Conservation (phyloP, 768 basidiomycete species). For the Lentinula sp. region DNA sequence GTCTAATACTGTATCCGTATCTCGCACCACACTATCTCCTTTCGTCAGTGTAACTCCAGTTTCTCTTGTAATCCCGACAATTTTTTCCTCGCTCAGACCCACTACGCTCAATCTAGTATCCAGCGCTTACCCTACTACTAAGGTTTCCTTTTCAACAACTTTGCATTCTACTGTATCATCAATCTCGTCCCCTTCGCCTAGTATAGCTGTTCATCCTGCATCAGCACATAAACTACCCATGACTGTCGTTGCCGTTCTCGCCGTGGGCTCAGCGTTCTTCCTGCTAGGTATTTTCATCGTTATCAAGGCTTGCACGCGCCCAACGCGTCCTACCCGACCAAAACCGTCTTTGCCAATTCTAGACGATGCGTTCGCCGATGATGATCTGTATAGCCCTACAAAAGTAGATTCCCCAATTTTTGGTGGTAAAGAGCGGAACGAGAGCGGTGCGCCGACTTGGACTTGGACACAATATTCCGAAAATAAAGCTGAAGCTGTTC, state of each 20-base stretch:
- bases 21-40: background rate
- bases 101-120: constrained; percentile 4
- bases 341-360: constrained; percentile 74
- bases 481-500: constrained; percentile 9
- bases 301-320: constrained; percentile 42
- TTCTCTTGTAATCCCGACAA: background rate
- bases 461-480: constrained; percentile 52
- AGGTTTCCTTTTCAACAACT: background rate
- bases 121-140: background rate
- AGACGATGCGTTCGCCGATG: constrained; percentile 46
- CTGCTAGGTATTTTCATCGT: constrained; percentile 43
- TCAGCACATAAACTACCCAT: constrained; percentile 35
- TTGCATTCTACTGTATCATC: background rate
- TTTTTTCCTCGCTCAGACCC: background rate
- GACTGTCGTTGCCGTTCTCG: constrained; percentile 45
- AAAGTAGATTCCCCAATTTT: constrained; percentile 59
- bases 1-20: background rate
- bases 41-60: background rate
- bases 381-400: constrained; percentile 38
- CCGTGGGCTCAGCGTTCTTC: constrained; percentile 43
- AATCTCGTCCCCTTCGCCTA: background rate
- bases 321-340: constrained; percentile 46
- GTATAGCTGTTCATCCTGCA: background rate
- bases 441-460: constrained; percentile 43
- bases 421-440: constrained; percentile 61